phyloP scores from a whole-genome alignment of 2,329 filamentous ascomycete genomes.

The Cladobotryum mycophilum region DNA sequence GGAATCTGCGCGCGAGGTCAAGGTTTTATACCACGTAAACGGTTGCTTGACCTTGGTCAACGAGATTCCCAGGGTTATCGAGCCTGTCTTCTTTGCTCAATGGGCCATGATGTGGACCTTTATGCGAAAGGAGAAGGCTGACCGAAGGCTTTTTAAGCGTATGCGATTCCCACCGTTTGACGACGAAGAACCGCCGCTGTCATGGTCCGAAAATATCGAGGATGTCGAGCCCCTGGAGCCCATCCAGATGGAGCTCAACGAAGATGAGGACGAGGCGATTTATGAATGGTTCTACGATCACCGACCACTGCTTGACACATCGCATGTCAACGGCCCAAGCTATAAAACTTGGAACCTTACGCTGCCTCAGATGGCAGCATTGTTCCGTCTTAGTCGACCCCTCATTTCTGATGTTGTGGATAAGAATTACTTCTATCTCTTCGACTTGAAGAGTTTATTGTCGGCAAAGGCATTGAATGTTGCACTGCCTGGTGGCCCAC shows the following conservation, averaged over 20 bases:
- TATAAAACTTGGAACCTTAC: slow-evolving; percentile 95
- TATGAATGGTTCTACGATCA: slow-evolving; percentile 98
- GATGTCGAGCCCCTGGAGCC: slow-evolving; percentile 96
- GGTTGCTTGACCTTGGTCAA: slow-evolving; percentile 96
- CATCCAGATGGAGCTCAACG: slow-evolving; percentile 97
- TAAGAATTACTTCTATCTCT: slow-evolving; percentile 97
- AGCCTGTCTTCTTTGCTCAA: slow-evolving; percentile 95
- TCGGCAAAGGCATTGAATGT: slow-evolving; percentile 97
- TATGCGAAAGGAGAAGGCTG: slow-evolving; percentile 97
- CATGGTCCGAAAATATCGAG: slow-evolving; percentile 98
- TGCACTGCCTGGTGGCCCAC: slow-evolving; percentile 91
- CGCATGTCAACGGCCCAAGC: slow-evolving; percentile 92
- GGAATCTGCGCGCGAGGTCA: slow-evolving; percentile 94
- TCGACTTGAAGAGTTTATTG: slow-evolving; percentile 89
- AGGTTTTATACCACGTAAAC: slow-evolving; percentile 97
- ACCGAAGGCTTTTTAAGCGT: slow-evolving; percentile 90
- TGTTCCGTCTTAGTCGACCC: slow-evolving; percentile 87
- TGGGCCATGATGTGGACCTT: slow-evolving; percentile 99
- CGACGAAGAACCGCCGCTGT: slow-evolving; percentile 94
- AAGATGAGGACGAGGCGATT: slow-evolving; percentile 83
- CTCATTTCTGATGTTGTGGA: slow-evolving; percentile 88
- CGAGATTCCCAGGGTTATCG: slow-evolving; percentile 92
- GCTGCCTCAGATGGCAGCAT: slow-evolving; percentile 89
- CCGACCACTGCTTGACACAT: slow-evolving; percentile 79
- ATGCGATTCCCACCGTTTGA: slow-evolving; percentile 99